Evolutionary conservation across 139 green algal species (phyloP), one percentile per base, ranked within the genome.

Genomic region (Pseudopediastrum boryanum): DNA sequence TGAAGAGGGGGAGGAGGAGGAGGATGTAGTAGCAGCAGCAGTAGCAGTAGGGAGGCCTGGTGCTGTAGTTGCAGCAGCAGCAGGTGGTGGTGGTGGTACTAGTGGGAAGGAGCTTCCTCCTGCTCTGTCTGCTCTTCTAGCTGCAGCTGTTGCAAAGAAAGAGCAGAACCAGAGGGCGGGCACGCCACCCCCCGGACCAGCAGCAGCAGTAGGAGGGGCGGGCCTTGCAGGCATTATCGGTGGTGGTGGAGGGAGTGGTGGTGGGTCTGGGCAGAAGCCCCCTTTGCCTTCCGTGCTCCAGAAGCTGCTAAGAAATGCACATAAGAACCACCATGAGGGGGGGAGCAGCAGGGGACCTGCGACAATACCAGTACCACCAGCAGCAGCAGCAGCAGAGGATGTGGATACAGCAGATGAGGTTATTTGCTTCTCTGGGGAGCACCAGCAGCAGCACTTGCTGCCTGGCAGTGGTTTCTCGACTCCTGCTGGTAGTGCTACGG

Each of bases 231-330:
- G 56, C 46, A 16, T n/a, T 16, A 16, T n/a, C 46, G 46, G 16
- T n/a, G 33, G 67, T 4, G 56, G 35, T 70, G 71, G 58, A 13
- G 36, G n/a, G n/a, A 70, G 68, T 36, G 68, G 71, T 54, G 71
- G 69, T 52, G 35, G 7, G 3, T 4, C 36, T 12, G 41, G n/a
- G n/a, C n/a, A n/a, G n/a, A n/a, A n/a, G n/a, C n/a, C n/a, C n/a
- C n/a, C n/a, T n/a, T n/a, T n/a, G n/a, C n/a, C n/a, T n/a, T n/a
- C n/a, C n/a, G n/a, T n/a, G n/a, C n/a, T n/a, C n/a, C n/a, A n/a
- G n/a, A n/a, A n/a, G n/a, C n/a, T n/a, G n/a, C n/a, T n/a, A n/a
- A n/a, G n/a, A n/a, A n/a, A n/a, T n/a, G n/a, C n/a, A n/a, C n/a
- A n/a, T n/a, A n/a, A n/a, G n/a, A n/a, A n/a, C n/a, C n/a, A n/a